Percentiles rank a stretch among this genome's conserved stretches.
Conservation (phyloP, 768 basidiomycete genomes). For the Calocybe cyanea region DNA sequence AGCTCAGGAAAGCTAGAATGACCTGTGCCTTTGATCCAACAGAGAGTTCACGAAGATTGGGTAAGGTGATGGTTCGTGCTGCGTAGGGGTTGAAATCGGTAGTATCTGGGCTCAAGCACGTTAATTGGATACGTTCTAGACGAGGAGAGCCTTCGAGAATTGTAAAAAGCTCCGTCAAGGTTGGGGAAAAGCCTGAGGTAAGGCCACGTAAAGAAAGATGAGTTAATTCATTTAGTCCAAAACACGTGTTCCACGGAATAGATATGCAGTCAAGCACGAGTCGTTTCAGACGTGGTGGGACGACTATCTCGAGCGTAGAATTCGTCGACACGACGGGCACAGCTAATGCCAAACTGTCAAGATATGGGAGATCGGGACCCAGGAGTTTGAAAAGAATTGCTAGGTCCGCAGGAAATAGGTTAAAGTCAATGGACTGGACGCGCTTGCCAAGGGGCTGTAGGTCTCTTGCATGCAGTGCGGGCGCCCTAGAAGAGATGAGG, state of each 20-base stretch:
- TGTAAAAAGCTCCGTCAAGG: constrained; percentile 27
- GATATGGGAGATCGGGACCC: constrained; percentile 20
- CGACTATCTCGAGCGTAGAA: constrained; percentile 16
- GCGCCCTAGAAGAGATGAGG: constrained; percentile 24
- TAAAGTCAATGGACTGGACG: constrained; percentile 31
- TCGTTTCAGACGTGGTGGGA: constrained; percentile 27
- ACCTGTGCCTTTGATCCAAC: constrained; percentile 23
- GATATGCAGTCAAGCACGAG: constrained; percentile 32
- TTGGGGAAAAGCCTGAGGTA: constrained; percentile 25
- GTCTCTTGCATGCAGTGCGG: constrained; percentile 20
- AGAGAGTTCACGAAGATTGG: constrained; percentile 25
- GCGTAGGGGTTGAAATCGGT: background rate
- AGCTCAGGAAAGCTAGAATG: constrained; percentile 24
- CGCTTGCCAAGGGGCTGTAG: constrained; percentile 26
- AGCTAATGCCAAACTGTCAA: constrained; percentile 32
- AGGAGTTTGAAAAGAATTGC: constrained; percentile 24
- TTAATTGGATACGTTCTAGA: constrained; percentile 29
- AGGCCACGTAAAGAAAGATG: constrained; percentile 32
- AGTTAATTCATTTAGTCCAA: constrained; percentile 19
- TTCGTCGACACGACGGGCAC: constrained; percentile 26
- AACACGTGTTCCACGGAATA: constrained; percentile 30
- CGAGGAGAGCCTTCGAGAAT: constrained; percentile 30
- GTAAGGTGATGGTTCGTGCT: constrained; percentile 16
- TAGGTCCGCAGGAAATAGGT: constrained; percentile 34
- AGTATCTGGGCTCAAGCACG: constrained; percentile 21